A percentile compares a stretch with the other conserved stretches of the same genome.
These are phyloP conservation scores for Betula pendula DNA, from an alignment of 306 rosid species.

Conservation along the genomic window DNA sequence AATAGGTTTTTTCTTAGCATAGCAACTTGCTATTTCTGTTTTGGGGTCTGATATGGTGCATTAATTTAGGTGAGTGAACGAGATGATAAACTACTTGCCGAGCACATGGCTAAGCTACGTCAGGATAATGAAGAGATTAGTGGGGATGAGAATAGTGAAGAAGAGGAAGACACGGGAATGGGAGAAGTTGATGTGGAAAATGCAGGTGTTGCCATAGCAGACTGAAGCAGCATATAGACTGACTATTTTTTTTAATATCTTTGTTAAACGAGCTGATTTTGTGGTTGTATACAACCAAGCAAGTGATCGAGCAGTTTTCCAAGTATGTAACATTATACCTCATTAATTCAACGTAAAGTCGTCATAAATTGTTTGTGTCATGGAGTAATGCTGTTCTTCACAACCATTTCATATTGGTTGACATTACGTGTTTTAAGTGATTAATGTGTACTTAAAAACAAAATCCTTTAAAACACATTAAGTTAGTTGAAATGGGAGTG, in stretches of 20 bases:
- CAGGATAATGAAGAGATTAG: constrained; percentile 75
- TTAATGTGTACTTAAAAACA: too few relatives aligned
- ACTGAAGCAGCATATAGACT: constrained; percentile 40
- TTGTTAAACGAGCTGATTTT: not conserved
- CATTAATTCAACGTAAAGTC: constrained; percentile 5
- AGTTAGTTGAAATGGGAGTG: too few relatives aligned
- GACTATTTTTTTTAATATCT: constrained; percentile 25
- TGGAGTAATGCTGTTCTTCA: too few relatives aligned
- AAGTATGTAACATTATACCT: not conserved
- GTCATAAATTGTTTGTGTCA: too few relatives aligned
- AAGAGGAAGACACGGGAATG: constrained; percentile 97
- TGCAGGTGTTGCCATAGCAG: constrained; percentile 56
- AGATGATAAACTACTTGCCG: constrained; percentile 83
- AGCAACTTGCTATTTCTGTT: not conserved
- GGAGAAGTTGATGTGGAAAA: constrained; percentile 82
- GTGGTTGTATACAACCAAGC: constrained; percentile 40
- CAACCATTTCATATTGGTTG: too few relatives aligned
- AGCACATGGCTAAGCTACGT: constrained; percentile 82
- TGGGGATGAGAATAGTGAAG: constrained; percentile 87
- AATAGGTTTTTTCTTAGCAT: not conserved
- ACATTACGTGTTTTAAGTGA: too few relatives aligned
- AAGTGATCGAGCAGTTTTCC: constrained; percentile 18
- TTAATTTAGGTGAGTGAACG: constrained; percentile 80
- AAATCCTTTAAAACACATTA: too few relatives aligned
- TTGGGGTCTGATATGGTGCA: constrained; percentile 33